phyloP scores from a whole-genome alignment of 805 yeast species.

The Kodamaea restingae region DNA sequence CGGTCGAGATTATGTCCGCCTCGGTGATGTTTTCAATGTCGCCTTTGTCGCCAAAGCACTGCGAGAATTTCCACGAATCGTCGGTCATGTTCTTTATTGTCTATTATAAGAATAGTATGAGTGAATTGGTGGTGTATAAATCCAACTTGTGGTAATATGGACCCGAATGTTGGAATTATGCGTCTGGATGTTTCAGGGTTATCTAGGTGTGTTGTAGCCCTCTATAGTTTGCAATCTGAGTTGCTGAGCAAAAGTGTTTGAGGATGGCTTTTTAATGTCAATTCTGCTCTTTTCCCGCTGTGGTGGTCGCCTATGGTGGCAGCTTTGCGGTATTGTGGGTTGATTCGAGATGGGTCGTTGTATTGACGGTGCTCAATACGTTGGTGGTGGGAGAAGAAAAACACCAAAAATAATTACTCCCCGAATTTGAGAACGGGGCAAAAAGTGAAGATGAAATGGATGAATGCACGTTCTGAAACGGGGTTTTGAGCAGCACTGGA shows the following conservation, averaged over 20 bases:
- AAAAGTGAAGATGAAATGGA: neutral
- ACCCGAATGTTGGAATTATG: no score
- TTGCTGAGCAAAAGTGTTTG: no score
- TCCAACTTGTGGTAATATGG: no score
- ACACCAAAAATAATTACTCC: conserved; percentile 4
- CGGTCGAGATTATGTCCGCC: conserved; percentile 95
- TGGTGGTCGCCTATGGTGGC: neutral
- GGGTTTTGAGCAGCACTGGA: no score
- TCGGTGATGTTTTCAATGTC: conserved; percentile 94
- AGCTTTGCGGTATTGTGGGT: neutral
- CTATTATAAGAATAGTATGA: no score
- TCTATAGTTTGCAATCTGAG: no score
- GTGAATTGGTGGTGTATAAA: no score
- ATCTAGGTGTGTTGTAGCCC: no score
- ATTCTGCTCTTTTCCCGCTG: neutral
- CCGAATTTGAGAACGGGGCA: conserved; percentile 5
- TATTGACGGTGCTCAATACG: neutral
- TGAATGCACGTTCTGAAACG: neutral
- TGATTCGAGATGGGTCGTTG: neutral
- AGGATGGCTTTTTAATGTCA: neutral
- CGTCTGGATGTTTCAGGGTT: no score
- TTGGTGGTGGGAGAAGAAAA: conserved; percentile 2
- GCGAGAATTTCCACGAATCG: conserved; percentile 78
- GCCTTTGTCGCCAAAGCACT: conserved; percentile 98
- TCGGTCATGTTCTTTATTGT: conserved; percentile 19